A percentile compares a stretch with the other conserved stretches of the same genome.
Conservation (phyloP, 495 filamentous ascomycete species). For the Aspergillus wentii region DNA sequence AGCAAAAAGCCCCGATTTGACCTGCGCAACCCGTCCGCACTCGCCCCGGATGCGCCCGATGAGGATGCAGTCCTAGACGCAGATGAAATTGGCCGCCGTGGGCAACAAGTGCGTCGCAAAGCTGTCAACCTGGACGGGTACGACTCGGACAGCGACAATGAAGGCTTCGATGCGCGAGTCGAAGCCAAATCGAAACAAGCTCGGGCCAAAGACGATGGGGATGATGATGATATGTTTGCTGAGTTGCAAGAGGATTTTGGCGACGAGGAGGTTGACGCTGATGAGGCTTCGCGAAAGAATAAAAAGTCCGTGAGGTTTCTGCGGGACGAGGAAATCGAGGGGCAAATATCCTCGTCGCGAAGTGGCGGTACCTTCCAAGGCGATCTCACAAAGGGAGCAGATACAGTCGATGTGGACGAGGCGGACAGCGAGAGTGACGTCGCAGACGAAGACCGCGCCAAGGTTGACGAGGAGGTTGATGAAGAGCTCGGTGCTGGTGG, state of each 20-base stretch:
- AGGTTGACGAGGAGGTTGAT: constrained; percentile 65
- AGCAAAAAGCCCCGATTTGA: constrained; percentile 93
- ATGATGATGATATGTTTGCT: constrained; percentile 87
- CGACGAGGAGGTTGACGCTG: constrained; percentile 46
- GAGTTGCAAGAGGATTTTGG: constrained; percentile 60
- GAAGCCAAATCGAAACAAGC: constrained; percentile 52
- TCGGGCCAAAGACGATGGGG: constrained; percentile 40
- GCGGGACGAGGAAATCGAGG: constrained; percentile 72
- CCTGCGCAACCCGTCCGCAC: constrained; percentile 84
- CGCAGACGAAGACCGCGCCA: constrained; percentile 67
- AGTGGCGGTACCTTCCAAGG: constrained; percentile 62
- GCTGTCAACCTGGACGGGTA: constrained; percentile 96
- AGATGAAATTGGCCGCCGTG: constrained; percentile 85
- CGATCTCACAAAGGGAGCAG: constrained; percentile 46
- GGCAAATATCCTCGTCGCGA: constrained; percentile 72
- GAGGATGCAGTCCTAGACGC: constrained; percentile 81
- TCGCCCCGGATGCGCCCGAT: constrained; percentile 72
- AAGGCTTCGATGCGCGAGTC: constrained; percentile 72
- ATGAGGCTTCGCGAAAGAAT: constrained; percentile 52
- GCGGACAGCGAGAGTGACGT: constrained; percentile 62
- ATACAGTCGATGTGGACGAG: constrained; percentile 39
- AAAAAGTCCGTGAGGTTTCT: constrained; percentile 78
- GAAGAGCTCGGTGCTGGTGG: constrained; percentile 85
- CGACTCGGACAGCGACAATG: constrained; percentile 90
- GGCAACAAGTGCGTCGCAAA: constrained; percentile 74